Percentiles rank a stretch among this genome's conserved stretches.
phyloP scores from a whole-genome alignment of 768 basidiomycete genomes.

The Rhizopogon rudus region DNA sequence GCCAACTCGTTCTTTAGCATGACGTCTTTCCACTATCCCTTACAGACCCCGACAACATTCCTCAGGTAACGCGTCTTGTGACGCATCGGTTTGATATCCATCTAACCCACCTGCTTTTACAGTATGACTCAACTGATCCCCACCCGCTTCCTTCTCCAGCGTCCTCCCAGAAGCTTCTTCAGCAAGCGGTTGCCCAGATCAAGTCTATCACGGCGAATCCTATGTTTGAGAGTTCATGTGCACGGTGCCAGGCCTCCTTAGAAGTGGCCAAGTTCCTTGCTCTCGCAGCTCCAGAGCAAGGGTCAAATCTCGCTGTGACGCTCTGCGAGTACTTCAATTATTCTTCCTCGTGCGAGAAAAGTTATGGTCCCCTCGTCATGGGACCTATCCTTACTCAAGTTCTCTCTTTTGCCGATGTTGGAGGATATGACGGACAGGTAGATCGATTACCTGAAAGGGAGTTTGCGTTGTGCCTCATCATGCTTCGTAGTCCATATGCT shows the following conservation, averaged over 20 bases:
- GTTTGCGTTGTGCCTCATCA: neutral
- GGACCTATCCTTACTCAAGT: slow-evolving; percentile 70
- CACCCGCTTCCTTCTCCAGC: slow-evolving; percentile 61
- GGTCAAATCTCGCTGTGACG: slow-evolving; percentile 49
- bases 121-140: slow-evolving; percentile 57
- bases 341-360: slow-evolving; percentile 43
- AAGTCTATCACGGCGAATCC: slow-evolving; percentile 50
- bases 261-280: slow-evolving; percentile 64
- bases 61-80: slow-evolving; percentile 29
- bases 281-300: slow-evolving; percentile 55
- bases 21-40: slow-evolving; percentile 53
- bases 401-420: slow-evolving; percentile 62
- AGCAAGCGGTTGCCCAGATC: slow-evolving; percentile 52
- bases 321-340: slow-evolving; percentile 61
- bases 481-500: slow-evolving; percentile 45
- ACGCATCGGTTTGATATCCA: neutral
- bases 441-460: neutral
- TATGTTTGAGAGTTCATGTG: slow-evolving; percentile 49
- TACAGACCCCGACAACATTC: slow-evolving; percentile 59
- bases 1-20: slow-evolving; percentile 35
- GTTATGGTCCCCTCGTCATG: slow-evolving; percentile 40
- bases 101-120: neutral
- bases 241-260: slow-evolving; percentile 54
- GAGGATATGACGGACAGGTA: slow-evolving; percentile 72
- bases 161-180: slow-evolving; percentile 39